These are phyloP conservation scores for Penicillium sclerotigenum DNA, from an alignment of 2,329 filamentous ascomycete species.

Conservation along the genomic window DNA sequence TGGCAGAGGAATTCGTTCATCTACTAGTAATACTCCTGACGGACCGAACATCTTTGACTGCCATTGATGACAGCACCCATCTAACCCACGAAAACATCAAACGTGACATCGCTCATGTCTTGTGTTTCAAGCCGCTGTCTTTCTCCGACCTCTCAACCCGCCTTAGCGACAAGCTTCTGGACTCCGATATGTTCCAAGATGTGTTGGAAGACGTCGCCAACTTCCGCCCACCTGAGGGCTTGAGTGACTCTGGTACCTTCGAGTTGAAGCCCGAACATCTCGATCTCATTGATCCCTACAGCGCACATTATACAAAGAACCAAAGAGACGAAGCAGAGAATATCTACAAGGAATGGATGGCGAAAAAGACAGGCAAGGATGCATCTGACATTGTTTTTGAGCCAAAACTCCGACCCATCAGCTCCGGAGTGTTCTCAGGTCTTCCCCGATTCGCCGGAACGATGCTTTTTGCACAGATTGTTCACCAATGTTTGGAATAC, in stretches of 20 bases:
- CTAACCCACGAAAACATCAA: conserved; percentile 71
- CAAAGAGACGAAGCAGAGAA: conserved; percentile 92
- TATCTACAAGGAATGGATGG: conserved; percentile 81
- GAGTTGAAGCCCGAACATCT: conserved; percentile 84
- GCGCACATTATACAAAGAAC: conserved; percentile 93
- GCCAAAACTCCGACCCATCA: conserved; percentile 73
- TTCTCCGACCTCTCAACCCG: conserved; percentile 88
- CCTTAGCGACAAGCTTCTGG: conserved; percentile 82
- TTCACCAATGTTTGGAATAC: conserved; percentile 85
- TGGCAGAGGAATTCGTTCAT: conserved; percentile 94
- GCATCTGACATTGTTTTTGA: conserved; percentile 86
- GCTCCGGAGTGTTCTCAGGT: conserved; percentile 71
- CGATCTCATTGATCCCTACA: conserved; percentile 89
- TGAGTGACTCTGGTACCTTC: conserved; percentile 91
- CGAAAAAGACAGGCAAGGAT: conserved; percentile 79
- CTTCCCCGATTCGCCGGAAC: conserved; percentile 79
- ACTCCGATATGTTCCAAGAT: conserved; percentile 81
- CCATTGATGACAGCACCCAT: conserved; percentile 34
- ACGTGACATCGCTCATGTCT: conserved; percentile 84
- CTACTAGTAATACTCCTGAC: conserved; percentile 86
- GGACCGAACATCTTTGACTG: conserved; percentile 71
- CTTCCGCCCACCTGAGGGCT: conserved; percentile 84
- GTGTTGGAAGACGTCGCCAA: conserved; percentile 83
- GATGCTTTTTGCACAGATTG: conserved; percentile 81
- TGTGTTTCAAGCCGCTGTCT: conserved; percentile 94